Evolutionary conservation across 2,329 filamentous ascomycete genomes (phyloP), one percentile per base, ranked within the genome.

Genomic region (Neonectria ditissima): DNA sequence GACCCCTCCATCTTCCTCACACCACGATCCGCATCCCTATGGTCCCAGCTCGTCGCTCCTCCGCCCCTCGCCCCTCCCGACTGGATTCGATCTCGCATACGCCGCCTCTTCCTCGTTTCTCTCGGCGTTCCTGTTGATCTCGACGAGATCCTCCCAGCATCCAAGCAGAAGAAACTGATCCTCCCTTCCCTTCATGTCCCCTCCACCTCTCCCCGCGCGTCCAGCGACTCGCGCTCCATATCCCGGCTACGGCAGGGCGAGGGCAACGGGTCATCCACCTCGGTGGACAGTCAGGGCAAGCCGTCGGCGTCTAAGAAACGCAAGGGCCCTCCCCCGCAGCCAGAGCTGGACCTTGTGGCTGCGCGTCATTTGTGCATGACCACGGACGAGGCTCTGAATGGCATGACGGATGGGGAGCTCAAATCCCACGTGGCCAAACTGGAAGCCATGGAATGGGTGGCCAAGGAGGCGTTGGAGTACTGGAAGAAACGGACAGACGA

Each of bases 91-190:
- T 97, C 94, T 55, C 92, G 94, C 55, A 99, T 97, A 72, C 90
- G 96, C 56, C 92, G 96, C 28, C 87, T 99, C 26, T 99, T 99
- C 77, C 89, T 99, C 44, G 94, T 99, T 57, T 97, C 94, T 1
- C 87, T 99, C 0, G 96, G 96, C 18, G 96, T 99, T 0, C 96
- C 96, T 1, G 93, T 99, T 47, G 96, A 99, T 74, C 86, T 99
- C 0, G 96, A 99, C 79, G 96, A 99, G 81, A 98, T 99, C 59
- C 87, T 99, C 8, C 96, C 96, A 0, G 94, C 95, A 0, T 97
- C 93, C 13, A 98, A 98, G 79, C 96, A 99, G 78, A 98, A 98
- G 86, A 98, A 98, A 77, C 89, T 99, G 18, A 87, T 99, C 5
- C 86, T 99, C 1, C 96, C 96, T 0, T 97, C 94, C 6, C 90